A percentile compares a stretch with the other conserved stretches of the same genome.
These are phyloP conservation scores for Rhododendron simsii DNA, from an alignment of 148 eudicot genomes.

Conservation along the genomic window DNA sequence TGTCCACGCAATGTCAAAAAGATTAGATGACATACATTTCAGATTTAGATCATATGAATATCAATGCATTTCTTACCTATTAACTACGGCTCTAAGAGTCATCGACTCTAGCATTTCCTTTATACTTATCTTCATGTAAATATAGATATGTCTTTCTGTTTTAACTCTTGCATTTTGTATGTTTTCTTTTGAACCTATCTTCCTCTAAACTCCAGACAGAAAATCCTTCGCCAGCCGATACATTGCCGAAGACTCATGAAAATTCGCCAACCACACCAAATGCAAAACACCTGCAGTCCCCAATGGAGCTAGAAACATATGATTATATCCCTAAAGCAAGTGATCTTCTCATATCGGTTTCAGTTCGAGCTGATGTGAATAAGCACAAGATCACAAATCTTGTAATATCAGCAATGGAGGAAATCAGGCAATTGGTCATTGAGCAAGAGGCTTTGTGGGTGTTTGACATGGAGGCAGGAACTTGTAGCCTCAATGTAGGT, in stretches of 20 bases:
- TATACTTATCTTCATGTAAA: too few species aligned
- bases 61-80: too few species aligned
- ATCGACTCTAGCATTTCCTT: too few species aligned
- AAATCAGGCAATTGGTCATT: slow-evolving; percentile 37
- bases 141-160: background rate
- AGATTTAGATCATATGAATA: too few species aligned
- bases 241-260: background rate
- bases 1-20: too few species aligned
- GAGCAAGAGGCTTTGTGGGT: slow-evolving; percentile 56
- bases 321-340: slow-evolving; percentile 16
- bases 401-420: slow-evolving; percentile 35
- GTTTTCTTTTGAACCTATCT: background rate
- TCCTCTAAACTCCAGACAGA: background rate
- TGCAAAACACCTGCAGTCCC: background rate
- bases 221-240: background rate
- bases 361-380: slow-evolving; percentile 28
- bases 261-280: background rate
- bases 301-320: background rate
- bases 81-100: too few species aligned
- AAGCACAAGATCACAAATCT: slow-evolving; percentile 36
- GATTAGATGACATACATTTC: too few species aligned
- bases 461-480: slow-evolving; percentile 26
- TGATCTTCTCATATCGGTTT: slow-evolving; percentile 46
- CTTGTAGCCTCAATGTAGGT: slow-evolving; percentile 29
- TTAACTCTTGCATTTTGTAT: background rate